These are phyloP conservation scores for Peronospora farinosa DNA, from an alignment of 352 stramenopile species.

Conservation along the genomic window DNA sequence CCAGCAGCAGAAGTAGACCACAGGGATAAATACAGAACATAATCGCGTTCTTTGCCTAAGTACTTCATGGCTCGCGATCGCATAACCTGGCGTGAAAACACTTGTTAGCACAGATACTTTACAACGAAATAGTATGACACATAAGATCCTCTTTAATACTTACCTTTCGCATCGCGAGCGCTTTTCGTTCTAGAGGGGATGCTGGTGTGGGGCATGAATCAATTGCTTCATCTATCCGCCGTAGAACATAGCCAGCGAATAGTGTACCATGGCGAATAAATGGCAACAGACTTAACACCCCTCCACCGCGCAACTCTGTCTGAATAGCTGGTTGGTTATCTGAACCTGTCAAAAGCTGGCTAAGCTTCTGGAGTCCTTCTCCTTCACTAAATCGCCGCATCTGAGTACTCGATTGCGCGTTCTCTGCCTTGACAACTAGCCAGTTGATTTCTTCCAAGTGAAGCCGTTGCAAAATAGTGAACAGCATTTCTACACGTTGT, in stretches of 20 bases:
- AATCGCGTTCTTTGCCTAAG: slow-evolving; percentile 62
- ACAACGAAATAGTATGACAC: not conserved
- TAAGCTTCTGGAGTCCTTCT: slow-evolving; percentile 43
- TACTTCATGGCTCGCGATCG: slow-evolving; percentile 51
- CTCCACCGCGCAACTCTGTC: slow-evolving; percentile 53
- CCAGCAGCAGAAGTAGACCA: slow-evolving; percentile 24
- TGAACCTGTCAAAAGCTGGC: slow-evolving; percentile 37
- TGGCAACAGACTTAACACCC: slow-evolving; percentile 64
- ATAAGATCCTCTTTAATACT: not conserved
- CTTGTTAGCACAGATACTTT: not conserved
- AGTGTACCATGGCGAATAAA: slow-evolving; percentile 67
- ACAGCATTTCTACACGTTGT: slow-evolving; percentile 10
- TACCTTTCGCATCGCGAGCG: slow-evolving; percentile 58
- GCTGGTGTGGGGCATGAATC: slow-evolving; percentile 29
- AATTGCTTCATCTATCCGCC: slow-evolving; percentile 39
- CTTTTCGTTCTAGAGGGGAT: slow-evolving; percentile 44
- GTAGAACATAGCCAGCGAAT: slow-evolving; percentile 49
- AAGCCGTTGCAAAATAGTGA: slow-evolving; percentile 24
- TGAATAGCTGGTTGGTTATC: slow-evolving; percentile 53
- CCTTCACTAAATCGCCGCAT: slow-evolving; percentile 45
- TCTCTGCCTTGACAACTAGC: slow-evolving; percentile 39
- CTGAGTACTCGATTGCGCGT: slow-evolving; percentile 30
- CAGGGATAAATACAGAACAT: slow-evolving; percentile 51
- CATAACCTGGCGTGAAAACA: slow-evolving; percentile 38
- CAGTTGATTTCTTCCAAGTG: slow-evolving; percentile 48